Evolutionary conservation across 176 grass and related monocot genomes (phyloP).

Genomic region (Chrysopogon serrulatus): DNA sequence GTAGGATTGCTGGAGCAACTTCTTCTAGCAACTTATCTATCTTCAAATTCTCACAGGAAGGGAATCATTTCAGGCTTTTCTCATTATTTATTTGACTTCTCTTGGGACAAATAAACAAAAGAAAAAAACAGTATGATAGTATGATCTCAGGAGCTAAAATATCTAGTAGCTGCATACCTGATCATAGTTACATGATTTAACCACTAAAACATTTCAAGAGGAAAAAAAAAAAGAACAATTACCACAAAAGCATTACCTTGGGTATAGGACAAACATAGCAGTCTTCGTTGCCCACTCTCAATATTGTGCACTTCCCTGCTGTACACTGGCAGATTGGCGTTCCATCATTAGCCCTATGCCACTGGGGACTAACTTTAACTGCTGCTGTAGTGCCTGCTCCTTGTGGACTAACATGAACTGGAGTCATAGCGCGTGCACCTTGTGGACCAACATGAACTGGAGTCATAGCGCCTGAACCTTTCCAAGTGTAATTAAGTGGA

Average conservation of each 20-base stretch:
- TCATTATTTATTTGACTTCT: not conserved
- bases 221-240: not conserved
- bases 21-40: not conserved
- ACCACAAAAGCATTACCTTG: constrained; percentile 44
- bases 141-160: constrained; percentile 5
- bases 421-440: constrained; percentile 17
- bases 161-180: not conserved
- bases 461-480: too few species aligned
- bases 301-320: constrained; percentile 44
- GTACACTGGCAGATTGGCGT: constrained; percentile 43
- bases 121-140: not conserved
- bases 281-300: not conserved
- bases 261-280: constrained; percentile 54
- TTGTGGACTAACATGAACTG: constrained; percentile 21
- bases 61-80: not conserved
- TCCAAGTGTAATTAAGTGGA: too few species aligned
- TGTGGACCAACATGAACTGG: too few species aligned
- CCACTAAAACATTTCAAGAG: not conserved
- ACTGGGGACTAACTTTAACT: constrained; percentile 15
- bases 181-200: not conserved
- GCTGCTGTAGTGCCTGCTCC: not conserved
- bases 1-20: not conserved
- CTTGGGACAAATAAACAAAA: not conserved
- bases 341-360: constrained; percentile 8
- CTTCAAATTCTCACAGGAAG: not conserved